Evolutionary conservation across 2,329 filamentous ascomycete genomes (phyloP), one percentile per base, ranked within the genome.

Genomic region (Aciculosporium take): DNA sequence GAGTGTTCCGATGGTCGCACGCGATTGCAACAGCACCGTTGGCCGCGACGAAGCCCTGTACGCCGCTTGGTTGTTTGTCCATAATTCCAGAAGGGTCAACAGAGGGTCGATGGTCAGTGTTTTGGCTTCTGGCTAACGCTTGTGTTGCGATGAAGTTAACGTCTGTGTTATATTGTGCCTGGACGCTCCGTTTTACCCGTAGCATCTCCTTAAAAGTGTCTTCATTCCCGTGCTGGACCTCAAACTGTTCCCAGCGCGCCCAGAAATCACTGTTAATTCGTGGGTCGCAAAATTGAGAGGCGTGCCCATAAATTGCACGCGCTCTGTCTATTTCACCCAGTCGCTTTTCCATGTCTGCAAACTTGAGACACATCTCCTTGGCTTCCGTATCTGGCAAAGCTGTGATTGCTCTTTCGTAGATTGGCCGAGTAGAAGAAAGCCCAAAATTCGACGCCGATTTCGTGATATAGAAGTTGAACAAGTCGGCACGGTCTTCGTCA

Each of bases 161-260:
- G 56, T 98, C 91, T 34, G 93, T 98, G 57, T 96, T 96, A 71
- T 93, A 98, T 65, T 95, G 85, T 40, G 91, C 89, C 62, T 95
- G 87, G 10, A 98, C 91, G 61, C 86, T 94, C 58, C 91, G 73
- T 71, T 96, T 98, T 69, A 98, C 87, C 24, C 91, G 81, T 47
- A 96, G 71, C 91, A 98, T 98, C 60, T 98, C 91, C 67, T 94
- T 95, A 72, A 93, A 98, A 0, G 93, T 98, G 60, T 98, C 91
- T 60, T 98, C 93, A 63, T 98, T 98, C 49, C 91, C 91, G 56
- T 98, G 91, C 59, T 93, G 84, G 18, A 96, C 87, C 63, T 98
- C 93, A 61, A 98, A 98, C 41, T 79, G 73, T 62, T 98, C 91
- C 91, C 91, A 98, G 59, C 89, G 93, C 52, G 79, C 73, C 93